Percentiles rank a stretch among this genome's conserved stretches.
phyloP scores from a whole-genome alignment of 2,329 filamentous ascomycete species.

The Thielaviopsis populi region DNA sequence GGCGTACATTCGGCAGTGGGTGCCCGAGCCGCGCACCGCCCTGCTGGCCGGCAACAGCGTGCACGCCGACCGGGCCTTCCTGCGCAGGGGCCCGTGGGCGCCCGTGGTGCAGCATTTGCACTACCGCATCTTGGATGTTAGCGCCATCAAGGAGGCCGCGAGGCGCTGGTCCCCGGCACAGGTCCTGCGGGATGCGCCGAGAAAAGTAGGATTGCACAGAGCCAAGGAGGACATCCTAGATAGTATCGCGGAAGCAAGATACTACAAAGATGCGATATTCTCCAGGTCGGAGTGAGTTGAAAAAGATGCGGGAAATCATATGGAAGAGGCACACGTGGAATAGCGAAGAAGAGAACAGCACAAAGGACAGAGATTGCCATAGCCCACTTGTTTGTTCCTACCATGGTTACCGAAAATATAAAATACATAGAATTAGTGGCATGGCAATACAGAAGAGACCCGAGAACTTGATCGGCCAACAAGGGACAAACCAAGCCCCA shows the following conservation, averaged over 20 bases:
- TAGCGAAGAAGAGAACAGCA: not conserved
- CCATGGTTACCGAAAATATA: not conserved
- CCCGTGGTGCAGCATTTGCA: constrained; percentile 63
- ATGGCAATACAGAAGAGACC: not conserved
- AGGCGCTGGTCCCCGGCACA: constrained; percentile 60
- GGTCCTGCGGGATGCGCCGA: constrained; percentile 46
- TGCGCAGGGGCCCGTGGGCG: constrained; percentile 59
- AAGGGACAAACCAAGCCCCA: not conserved
- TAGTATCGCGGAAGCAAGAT: constrained; percentile 82
- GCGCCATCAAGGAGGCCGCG: constrained; percentile 78
- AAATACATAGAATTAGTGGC: not conserved
- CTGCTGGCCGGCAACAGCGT: constrained; percentile 86
- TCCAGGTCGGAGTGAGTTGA: constrained; percentile 16
- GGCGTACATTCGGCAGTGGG: constrained; percentile 57
- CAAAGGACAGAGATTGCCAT: not conserved
- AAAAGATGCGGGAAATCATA: not conserved
- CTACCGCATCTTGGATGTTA: constrained; percentile 85
- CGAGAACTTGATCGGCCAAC: not conserved
- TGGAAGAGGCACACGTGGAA: not conserved
- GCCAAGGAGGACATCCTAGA: constrained; percentile 84
- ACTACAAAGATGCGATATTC: constrained; percentile 63
- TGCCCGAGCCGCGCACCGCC: constrained; percentile 51
- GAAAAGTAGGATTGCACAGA: constrained; percentile 64
- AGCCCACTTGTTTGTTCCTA: not conserved
- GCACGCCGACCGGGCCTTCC: constrained; percentile 74